Conservation (phyloP, 352 stramenopile genomes). For the Globisporangium radiosum region DNA sequence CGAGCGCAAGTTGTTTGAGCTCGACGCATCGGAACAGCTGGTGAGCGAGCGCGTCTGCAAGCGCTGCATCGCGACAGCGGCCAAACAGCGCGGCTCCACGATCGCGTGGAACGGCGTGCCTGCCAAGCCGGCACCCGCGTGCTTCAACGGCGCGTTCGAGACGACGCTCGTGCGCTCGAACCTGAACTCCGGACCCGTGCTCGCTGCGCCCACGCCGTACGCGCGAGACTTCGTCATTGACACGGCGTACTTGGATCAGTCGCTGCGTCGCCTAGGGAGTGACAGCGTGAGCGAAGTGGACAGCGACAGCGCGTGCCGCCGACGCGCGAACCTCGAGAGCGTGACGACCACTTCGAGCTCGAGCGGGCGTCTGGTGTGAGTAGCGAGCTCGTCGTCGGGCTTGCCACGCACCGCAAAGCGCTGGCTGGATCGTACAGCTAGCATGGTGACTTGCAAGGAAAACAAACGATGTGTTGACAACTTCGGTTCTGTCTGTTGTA, state of each 20-base stretch:
- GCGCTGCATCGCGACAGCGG: conserved; percentile 22
- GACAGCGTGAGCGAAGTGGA: neutral
- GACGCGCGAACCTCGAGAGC: conserved; percentile 1
- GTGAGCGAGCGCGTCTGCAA: conserved; percentile 39
- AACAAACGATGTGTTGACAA: no score
- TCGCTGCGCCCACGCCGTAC: neutral
- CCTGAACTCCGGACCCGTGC: neutral
- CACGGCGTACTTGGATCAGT: neutral
- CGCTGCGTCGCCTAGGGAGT: neutral
- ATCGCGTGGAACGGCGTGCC: conserved; percentile 6
- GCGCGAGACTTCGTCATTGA: conserved; percentile 15
- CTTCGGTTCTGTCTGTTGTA: no score
- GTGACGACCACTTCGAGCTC: conserved; percentile 4
- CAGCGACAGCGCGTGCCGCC: neutral
- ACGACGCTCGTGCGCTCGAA: neutral
- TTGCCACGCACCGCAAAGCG: no score
- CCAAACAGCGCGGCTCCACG: conserved; percentile 3
- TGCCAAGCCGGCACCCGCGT: conserved; percentile 5
- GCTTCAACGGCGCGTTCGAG: conserved; percentile 13
- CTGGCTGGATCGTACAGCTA: no score
- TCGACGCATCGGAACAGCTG: conserved; percentile 22
- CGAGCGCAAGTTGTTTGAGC: conserved; percentile 37
- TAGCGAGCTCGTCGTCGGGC: no score
- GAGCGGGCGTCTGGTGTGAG: conserved; percentile 1
- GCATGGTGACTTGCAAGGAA: no score